These are phyloP conservation scores for Ustilago lituana DNA, from an alignment of 1,284 basidiomycete genomes.

Conservation along the genomic window DNA sequence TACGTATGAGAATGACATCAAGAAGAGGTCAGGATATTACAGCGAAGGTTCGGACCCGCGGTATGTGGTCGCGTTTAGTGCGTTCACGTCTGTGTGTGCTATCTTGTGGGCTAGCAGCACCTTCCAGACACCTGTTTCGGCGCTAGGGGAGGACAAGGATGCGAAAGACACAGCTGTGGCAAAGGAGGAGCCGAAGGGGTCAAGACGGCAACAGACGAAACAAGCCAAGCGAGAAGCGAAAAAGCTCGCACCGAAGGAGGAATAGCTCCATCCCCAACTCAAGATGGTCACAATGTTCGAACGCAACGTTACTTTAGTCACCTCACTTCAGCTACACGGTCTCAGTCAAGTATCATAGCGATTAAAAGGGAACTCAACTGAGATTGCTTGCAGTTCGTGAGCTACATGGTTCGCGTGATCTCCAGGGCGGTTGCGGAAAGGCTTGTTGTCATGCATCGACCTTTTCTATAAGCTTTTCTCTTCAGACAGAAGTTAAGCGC, in stretches of 20 bases:
- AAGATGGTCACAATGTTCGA: not conserved
- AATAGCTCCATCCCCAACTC: not conserved
- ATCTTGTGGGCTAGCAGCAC: slow-evolving; percentile 35
- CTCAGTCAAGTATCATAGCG: no score
- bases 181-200: slow-evolving; percentile 3
- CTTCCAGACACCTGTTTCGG: slow-evolving; percentile 10
- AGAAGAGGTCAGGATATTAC: slow-evolving; percentile 35
- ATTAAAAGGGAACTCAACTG: no score
- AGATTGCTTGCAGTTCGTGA: no score
- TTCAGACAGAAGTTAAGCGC: slow-evolving; percentile 5
- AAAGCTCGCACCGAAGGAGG: slow-evolving; percentile 17
- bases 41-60: slow-evolving; percentile 30
- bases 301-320: not conserved
- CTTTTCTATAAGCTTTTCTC: not conserved
- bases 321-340: no score
- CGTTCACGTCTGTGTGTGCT: slow-evolving; percentile 16
- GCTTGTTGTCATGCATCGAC: not conserved
- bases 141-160: slow-evolving; percentile 7
- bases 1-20: slow-evolving; percentile 44
- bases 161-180: not conserved
- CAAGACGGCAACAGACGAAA: slow-evolving; percentile 31
- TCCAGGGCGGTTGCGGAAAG: no score
- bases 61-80: slow-evolving; percentile 21
- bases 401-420: no score
- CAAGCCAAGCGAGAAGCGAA: slow-evolving; percentile 41